Percentiles rank a stretch among this genome's conserved stretches.
Evolutionary conservation across 495 filamentous ascomycete species (phyloP).

Genomic region (Letharia lupina): DNA sequence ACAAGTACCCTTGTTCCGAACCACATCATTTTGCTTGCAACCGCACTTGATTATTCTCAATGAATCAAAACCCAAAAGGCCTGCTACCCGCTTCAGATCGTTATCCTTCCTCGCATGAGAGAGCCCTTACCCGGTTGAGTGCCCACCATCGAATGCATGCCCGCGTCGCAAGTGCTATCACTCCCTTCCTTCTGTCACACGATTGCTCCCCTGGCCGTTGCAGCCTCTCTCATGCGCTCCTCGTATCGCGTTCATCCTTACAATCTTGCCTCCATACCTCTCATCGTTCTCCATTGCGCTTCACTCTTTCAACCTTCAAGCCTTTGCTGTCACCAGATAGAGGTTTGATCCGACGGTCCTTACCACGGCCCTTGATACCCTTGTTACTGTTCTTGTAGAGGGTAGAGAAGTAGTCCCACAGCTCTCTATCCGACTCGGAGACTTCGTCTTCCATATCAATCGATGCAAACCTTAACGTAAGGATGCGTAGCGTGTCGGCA

Average conservation of each 20-base stretch:
- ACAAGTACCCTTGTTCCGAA: background rate
- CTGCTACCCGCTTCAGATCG: background rate
- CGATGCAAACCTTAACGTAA: conserved; percentile 66
- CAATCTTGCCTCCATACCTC: background rate
- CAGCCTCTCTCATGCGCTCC: background rate
- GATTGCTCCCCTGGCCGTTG: background rate
- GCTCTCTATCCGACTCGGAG: conserved; percentile 58
- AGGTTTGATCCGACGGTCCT: conserved; percentile 46
- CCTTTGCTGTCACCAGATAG: background rate
- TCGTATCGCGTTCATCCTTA: background rate
- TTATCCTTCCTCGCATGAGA: background rate
- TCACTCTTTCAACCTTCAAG: conserved; percentile 1
- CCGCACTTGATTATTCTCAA: too few species aligned
- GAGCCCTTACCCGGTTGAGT: background rate
- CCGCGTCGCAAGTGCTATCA: background rate
- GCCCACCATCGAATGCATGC: background rate
- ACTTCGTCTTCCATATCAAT: conserved; percentile 55
- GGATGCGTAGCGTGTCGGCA: conserved; percentile 54
- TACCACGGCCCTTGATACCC: conserved; percentile 87
- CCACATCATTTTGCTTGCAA: too few species aligned
- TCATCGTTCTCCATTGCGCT: conserved; percentile 1
- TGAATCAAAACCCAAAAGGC: background rate
- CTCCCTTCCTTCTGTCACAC: background rate
- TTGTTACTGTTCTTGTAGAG: conserved; percentile 94
- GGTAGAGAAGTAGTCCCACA: conserved; percentile 79